phyloP scores from a whole-genome alignment of 257 asterid genomes.

The Capsicum rhomboideum region DNA sequence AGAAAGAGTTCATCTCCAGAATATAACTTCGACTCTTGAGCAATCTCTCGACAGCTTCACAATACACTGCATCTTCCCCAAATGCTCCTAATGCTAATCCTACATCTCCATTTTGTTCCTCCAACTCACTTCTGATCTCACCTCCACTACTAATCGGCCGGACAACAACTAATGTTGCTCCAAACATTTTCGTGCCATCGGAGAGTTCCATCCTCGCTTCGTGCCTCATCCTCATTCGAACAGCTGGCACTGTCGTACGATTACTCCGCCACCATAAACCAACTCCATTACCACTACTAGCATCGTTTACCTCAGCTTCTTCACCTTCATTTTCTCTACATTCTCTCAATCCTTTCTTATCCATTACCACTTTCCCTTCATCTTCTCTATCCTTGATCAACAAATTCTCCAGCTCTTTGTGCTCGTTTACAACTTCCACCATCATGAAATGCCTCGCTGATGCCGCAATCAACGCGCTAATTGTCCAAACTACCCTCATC shows the following conservation, averaged over 20 bases:
- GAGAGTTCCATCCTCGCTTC: conserved; percentile 39
- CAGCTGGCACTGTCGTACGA: conserved; percentile 56
- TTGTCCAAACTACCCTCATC: conserved; percentile 64
- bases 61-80: conserved; percentile 27
- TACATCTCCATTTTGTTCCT: conserved; percentile 34
- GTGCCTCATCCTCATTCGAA: conserved; percentile 57
- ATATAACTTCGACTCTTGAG: conserved; percentile 44
- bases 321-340: conserved; percentile 20
- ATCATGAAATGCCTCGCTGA: conserved; percentile 58
- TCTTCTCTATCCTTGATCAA: conserved; percentile 41
- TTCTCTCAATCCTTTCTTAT: conserved; percentile 40
- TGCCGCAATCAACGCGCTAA: conserved; percentile 55
- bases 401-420: conserved; percentile 24
- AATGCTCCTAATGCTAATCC: conserved; percentile 42
- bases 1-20: conserved; percentile 69
- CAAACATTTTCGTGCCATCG: conserved; percentile 35
- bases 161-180: conserved; percentile 57
- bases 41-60: conserved; percentile 42
- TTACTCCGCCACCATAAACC: conserved; percentile 47
- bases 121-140: conserved; percentile 20
- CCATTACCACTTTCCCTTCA: conserved; percentile 45
- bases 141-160: conserved; percentile 22
- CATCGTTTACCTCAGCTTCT: conserved; percentile 8
- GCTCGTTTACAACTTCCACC: conserved; percentile 44
- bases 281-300: not conserved